Evolutionary conservation across 2,329 filamentous ascomycete genomes (phyloP), one percentile per base, ranked within the genome.

Genomic region (Grosmannia penicillata): DNA sequence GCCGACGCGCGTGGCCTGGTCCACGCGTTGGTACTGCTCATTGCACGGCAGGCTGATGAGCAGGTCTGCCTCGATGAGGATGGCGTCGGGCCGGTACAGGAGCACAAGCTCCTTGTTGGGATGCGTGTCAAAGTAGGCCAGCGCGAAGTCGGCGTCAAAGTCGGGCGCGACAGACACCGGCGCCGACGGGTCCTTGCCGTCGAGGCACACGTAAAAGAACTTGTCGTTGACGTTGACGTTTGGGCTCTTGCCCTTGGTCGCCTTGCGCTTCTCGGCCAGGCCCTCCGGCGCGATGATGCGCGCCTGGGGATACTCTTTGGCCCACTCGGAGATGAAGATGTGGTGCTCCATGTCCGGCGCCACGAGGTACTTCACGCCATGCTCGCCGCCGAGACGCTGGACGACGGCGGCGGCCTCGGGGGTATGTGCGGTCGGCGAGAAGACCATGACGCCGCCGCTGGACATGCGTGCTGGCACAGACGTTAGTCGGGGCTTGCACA

Each of bases 281-380:
- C 83, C 84, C 50, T 89, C 78, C 1, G 84, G 82, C 1, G 78
- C 89, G 50, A 96, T 72, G 34, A 98, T 68, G 50, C 78, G 77
- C 24, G 89, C 87, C 30, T 70, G 57, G 0, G 89, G 87, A 55
- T 75, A 96, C 21, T 75, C 82, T 35, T 71, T 63, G 51, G 82
- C 75, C 89, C 91, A 98, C 35, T 83, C 68, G 0, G 82, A 79
- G 38, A 98, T 56, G 64, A 91, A 93, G 55, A 98, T 84, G 68
- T 98, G 91, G 59, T 98, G 91, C 63, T 98, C 86, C 37, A 83
- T 69, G 56, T 98, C 91, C 1, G 81, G 75, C 1, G 91, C 89
- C 21, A 89, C 67, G 47, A 98, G 78, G 66, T 96, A 96, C 48
- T 70, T 72, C 37, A 95, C 74, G 30, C 75, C 68, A 22, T 41